A percentile compares a stretch with the other conserved stretches of the same genome.
Conservation (phyloP, 2,329 filamentous ascomycete genomes). For the Lecanosticta acicola region DNA sequence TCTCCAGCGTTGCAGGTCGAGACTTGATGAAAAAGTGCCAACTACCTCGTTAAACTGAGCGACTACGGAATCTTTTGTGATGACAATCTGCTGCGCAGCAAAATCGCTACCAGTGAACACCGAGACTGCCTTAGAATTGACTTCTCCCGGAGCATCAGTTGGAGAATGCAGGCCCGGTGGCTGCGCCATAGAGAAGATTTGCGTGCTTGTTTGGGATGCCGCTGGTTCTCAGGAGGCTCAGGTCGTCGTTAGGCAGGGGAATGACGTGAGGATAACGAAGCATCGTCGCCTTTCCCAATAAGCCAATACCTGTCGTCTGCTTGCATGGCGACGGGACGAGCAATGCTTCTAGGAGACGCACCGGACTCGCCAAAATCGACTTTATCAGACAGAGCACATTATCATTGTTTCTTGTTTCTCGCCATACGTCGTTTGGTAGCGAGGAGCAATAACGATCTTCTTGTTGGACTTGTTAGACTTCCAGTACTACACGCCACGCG, state of each 20-base stretch:
- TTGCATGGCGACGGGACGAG: too few species aligned
- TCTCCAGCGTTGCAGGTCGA: background rate
- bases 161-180: conserved; percentile 1
- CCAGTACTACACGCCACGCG: too few species aligned
- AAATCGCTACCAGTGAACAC: background rate
- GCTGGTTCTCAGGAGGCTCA: background rate
- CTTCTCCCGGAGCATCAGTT: background rate
- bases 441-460: too few species aligned
- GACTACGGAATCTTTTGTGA: background rate
- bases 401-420: too few species aligned
- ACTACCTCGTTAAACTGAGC: background rate
- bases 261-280: too few species aligned
- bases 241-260: background rate
- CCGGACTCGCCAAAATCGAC: too few species aligned
- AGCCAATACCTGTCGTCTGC: too few species aligned
- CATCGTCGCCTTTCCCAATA: too few species aligned
- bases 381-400: too few species aligned
- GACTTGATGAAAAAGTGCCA: background rate
- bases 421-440: too few species aligned
- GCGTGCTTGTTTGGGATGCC: background rate
- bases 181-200: conserved; percentile 1
- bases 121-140: background rate
- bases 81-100: background rate
- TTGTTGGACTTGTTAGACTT: too few species aligned
- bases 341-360: too few species aligned